Evolutionary conservation across 176 grass and related monocot species (phyloP).

Genomic region (Chrysopogon serrulatus): DNA sequence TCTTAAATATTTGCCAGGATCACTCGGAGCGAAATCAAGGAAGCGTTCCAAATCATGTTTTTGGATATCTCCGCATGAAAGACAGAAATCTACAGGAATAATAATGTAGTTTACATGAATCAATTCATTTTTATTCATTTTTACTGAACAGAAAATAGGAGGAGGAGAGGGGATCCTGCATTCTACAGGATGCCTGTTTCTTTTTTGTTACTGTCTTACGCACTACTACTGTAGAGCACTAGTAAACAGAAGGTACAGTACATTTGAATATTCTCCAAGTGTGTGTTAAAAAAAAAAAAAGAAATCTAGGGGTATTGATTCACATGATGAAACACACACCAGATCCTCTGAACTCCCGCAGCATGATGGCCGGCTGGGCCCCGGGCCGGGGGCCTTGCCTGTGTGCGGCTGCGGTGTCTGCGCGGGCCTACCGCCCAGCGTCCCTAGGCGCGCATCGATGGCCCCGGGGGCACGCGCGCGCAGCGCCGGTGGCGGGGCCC

Average conservation of each 20-base stretch:
- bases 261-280: not conserved
- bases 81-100: too few relatives aligned
- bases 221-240: too few relatives aligned
- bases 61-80: too few relatives aligned
- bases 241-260: not conserved
- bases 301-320: not conserved
- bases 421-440: not conserved
- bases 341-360: not conserved
- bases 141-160: too few relatives aligned
- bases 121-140: too few relatives aligned
- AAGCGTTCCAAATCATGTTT: too few relatives aligned
- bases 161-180: too few relatives aligned
- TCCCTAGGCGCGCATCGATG: slow-evolving; percentile 18
- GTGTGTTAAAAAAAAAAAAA: not conserved
- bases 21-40: too few relatives aligned
- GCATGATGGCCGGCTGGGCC: not conserved
- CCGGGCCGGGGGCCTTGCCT: not conserved
- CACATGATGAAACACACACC: not conserved
- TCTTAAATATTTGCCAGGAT: too few relatives aligned
- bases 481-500: not conserved
- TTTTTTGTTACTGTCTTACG: too few relatives aligned
- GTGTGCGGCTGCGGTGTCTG: not conserved
- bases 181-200: too few relatives aligned
- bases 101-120: too few relatives aligned
- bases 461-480: slow-evolving; percentile 19